These are phyloP conservation scores for Apiospora pterosperma DNA, from an alignment of 2,329 filamentous ascomycete species.

Conservation along the genomic window DNA sequence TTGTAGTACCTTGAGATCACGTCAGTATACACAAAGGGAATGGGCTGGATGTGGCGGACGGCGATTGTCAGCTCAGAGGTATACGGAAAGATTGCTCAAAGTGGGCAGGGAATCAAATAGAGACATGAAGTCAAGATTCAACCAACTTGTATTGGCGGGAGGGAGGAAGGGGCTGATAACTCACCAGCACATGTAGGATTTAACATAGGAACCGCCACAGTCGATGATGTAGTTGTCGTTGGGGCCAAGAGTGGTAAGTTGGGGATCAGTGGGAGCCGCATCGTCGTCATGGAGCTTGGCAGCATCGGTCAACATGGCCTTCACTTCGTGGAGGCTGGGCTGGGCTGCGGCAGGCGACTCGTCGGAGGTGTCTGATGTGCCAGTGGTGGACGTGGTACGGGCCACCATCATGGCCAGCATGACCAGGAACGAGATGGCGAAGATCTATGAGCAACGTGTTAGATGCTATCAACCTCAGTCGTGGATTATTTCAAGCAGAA, in stretches of 20 bases:
- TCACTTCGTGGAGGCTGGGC: neutral
- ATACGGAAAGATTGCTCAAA: no score
- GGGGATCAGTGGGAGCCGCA: neutral
- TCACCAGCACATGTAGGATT: slow-evolving; percentile 6
- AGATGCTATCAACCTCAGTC: neutral
- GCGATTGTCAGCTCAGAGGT: no score
- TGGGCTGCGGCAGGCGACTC: neutral
- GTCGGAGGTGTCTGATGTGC: neutral
- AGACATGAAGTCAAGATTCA: no score
- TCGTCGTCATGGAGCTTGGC: neutral
- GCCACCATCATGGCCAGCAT: slow-evolving; percentile 4
- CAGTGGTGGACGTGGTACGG: neutral
- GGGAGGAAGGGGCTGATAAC: neutral
- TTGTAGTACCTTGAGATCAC: neutral
- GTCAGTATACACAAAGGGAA: neutral
- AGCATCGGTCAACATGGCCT: neutral
- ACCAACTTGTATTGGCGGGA: no score
- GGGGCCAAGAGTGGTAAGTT: neutral
- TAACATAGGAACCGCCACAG: neutral
- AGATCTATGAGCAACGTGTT: neutral
- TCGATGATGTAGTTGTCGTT: neutral
- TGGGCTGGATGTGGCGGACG: neutral
- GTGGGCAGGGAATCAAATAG: no score
- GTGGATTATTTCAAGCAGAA: neutral
- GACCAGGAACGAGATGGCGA: neutral